Percentiles rank a stretch among this genome's conserved stretches.
These are phyloP conservation scores for Aspergillus ruber DNA, from an alignment of 2,329 filamentous ascomycete species.

Conservation along the genomic window DNA sequence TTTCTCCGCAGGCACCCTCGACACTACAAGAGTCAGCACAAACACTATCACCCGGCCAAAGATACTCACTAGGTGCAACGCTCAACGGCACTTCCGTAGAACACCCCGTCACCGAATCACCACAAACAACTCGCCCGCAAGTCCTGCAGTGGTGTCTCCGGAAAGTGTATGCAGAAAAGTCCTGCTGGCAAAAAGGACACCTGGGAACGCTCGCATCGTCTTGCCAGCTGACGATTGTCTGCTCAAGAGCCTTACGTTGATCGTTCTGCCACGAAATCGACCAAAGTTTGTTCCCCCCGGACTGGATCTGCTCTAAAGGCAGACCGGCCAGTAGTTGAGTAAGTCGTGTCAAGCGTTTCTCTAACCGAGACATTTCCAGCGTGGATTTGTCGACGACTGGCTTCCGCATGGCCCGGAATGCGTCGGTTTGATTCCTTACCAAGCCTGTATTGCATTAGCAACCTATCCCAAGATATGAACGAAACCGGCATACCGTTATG, in stretches of 20 bases:
- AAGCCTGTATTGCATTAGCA: constrained; percentile 41
- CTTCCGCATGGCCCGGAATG: constrained; percentile 64
- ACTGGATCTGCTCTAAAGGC: constrained; percentile 57
- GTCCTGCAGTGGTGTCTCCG: constrained; percentile 89
- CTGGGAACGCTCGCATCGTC: constrained; percentile 73
- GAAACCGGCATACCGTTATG: constrained; percentile 50
- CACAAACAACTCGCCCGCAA: constrained; percentile 89
- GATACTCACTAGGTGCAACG: constrained; percentile 56
- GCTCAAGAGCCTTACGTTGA: constrained; percentile 73
- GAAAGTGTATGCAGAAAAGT: constrained; percentile 90
- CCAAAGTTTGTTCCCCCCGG: constrained; percentile 43
- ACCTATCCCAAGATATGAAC: neutral
- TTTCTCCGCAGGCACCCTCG: constrained; percentile 38
- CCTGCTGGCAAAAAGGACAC: constrained; percentile 93
- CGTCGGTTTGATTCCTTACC: constrained; percentile 63
- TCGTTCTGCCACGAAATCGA: constrained; percentile 63
- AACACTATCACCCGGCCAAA: neutral
- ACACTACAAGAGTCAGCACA: constrained; percentile 26
- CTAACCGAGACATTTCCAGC: constrained; percentile 79
- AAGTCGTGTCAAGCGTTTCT: constrained; percentile 85
- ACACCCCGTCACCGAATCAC: constrained; percentile 75
- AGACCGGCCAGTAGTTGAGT: constrained; percentile 75
- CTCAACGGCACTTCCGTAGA: constrained; percentile 78
- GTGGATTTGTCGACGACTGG: constrained; percentile 77
- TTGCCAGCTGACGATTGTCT: constrained; percentile 91